Percentiles rank a stretch among this genome's conserved stretches.
Conservation (phyloP, 768 basidiomycete genomes). For the Hygrocybe coccinea region DNA sequence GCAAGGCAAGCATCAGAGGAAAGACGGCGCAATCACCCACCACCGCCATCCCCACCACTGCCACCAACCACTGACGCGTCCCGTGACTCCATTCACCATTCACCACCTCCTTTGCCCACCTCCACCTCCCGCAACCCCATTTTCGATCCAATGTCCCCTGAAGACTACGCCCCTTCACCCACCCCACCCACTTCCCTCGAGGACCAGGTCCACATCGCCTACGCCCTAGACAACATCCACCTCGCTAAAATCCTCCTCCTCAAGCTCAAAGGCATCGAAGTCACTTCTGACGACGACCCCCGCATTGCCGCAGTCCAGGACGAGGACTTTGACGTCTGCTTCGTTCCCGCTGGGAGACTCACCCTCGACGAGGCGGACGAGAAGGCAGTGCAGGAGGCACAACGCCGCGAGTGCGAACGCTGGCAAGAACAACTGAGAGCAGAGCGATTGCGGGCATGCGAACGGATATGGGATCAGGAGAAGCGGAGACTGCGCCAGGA, state of each 20-base stretch:
- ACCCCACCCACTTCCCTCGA: conserved; percentile 45
- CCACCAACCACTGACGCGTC: no score
- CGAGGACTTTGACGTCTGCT: conserved; percentile 47
- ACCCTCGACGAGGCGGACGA: conserved; percentile 40
- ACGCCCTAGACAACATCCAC: conserved; percentile 62
- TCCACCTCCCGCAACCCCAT: conserved; percentile 21
- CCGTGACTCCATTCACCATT: conserved; percentile 23
- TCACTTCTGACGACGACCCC: conserved; percentile 55
- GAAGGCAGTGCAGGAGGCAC: conserved; percentile 26
- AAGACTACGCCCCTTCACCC: conserved; percentile 46
- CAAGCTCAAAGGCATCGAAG: conserved; percentile 57
- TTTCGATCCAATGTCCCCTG: conserved; percentile 31
- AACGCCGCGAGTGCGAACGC: conserved; percentile 31
- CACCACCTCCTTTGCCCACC: conserved; percentile 29
- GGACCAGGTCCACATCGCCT: conserved; percentile 64
- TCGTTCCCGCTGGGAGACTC: conserved; percentile 40
- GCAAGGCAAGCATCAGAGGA: conserved; percentile 43
- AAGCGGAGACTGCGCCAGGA: conserved; percentile 41
- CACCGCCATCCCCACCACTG: conserved; percentile 11
- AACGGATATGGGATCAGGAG: conserved; percentile 45
- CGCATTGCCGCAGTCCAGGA: conserved; percentile 29
- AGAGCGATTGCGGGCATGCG: conserved; percentile 42
- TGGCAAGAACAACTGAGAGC: conserved; percentile 33
- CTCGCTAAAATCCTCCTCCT: conserved; percentile 52
- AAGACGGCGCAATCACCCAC: conserved; percentile 18